Conservation (phyloP, 2,329 filamentous ascomycete genomes). For the Chaetomiaceae sp. region DNA sequence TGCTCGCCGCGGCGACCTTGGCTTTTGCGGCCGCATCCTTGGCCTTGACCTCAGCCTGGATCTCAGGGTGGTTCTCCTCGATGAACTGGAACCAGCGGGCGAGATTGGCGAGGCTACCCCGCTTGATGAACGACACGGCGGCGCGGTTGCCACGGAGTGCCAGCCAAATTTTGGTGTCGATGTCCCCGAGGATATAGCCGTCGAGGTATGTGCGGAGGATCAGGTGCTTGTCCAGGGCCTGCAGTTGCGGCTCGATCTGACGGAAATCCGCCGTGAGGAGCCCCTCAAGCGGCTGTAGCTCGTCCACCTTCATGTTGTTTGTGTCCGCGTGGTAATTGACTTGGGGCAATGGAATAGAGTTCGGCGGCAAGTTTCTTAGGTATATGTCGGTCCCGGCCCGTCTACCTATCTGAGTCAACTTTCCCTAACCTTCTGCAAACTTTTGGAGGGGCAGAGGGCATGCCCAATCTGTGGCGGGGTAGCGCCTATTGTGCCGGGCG, state of each 20-base stretch:
- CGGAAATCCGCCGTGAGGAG: slow-evolving; percentile 69
- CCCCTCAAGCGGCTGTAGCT: slow-evolving; percentile 47
- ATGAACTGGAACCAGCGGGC: slow-evolving; percentile 84
- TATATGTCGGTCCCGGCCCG: too few species aligned
- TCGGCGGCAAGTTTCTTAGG: not conserved
- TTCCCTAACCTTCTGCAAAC: slow-evolving; percentile 11
- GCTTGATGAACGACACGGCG: slow-evolving; percentile 75
- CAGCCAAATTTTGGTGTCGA: slow-evolving; percentile 79
- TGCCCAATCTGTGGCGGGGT: slow-evolving; percentile 23
- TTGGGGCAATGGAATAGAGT: not conserved
- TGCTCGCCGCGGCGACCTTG: slow-evolving; percentile 65
- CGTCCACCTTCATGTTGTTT: slow-evolving; percentile 53
- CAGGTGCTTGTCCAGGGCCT: slow-evolving; percentile 78
- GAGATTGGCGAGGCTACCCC: slow-evolving; percentile 70
- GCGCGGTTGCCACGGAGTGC: slow-evolving; percentile 79
- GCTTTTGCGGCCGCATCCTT: slow-evolving; percentile 64
- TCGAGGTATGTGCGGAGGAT: slow-evolving; percentile 81
- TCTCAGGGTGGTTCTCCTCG: slow-evolving; percentile 75
- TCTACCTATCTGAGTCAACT: slow-evolving; percentile 10
- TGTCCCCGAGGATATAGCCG: slow-evolving; percentile 70
- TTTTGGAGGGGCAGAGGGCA: slow-evolving; percentile 27
- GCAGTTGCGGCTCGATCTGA: slow-evolving; percentile 25
- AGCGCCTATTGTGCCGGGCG: slow-evolving; percentile 19
- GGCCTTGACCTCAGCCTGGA: slow-evolving; percentile 64
- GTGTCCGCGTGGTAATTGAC: not conserved